These are phyloP conservation scores for Raphanus hybrid DNA, from an alignment of 441 rosid genomes.

Conservation along the genomic window DNA sequence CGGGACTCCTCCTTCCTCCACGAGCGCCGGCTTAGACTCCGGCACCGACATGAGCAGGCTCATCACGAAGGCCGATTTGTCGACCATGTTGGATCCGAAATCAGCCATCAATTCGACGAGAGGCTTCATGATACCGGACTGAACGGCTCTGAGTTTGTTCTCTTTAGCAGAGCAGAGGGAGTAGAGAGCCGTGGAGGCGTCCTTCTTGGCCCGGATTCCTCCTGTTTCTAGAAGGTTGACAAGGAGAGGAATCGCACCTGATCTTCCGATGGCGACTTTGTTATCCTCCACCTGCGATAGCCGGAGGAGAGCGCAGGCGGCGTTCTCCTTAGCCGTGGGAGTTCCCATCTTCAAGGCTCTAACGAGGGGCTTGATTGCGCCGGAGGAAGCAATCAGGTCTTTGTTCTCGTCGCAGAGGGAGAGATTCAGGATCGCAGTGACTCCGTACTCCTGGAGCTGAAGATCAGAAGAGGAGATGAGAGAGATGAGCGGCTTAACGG, in stretches of 20 bases:
- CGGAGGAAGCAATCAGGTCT: constrained; percentile 66
- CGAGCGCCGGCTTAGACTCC: constrained; percentile 75
- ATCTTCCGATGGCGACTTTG: constrained; percentile 84
- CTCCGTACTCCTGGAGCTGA: constrained; percentile 89
- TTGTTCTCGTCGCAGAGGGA: constrained; percentile 96
- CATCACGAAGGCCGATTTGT: constrained; percentile 85
- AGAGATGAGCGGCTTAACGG: constrained; percentile 72
- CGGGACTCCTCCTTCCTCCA: constrained; percentile 89
- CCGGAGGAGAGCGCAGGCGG: constrained; percentile 84
- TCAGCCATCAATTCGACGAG: constrained; percentile 92
- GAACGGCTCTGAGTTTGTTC: constrained; percentile 78
- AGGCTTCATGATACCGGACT: constrained; percentile 81
- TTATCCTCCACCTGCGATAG: constrained; percentile 77
- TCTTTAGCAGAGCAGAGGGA: constrained; percentile 78
- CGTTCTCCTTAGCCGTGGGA: constrained; percentile 85
- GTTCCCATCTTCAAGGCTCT: constrained; percentile 72
- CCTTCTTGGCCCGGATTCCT: constrained; percentile 79
- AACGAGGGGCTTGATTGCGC: constrained; percentile 86
- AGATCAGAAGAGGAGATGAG: constrained; percentile 68
- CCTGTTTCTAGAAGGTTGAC: constrained; percentile 75
- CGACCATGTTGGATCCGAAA: constrained; percentile 93
- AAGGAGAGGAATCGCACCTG: constrained; percentile 79
- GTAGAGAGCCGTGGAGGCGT: constrained; percentile 87
- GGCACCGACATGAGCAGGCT: constrained; percentile 55
- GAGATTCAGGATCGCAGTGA: constrained; percentile 81